These are phyloP conservation scores for Pythium angustatum DNA, from an alignment of 352 stramenopile species.

Conservation along the genomic window DNA sequence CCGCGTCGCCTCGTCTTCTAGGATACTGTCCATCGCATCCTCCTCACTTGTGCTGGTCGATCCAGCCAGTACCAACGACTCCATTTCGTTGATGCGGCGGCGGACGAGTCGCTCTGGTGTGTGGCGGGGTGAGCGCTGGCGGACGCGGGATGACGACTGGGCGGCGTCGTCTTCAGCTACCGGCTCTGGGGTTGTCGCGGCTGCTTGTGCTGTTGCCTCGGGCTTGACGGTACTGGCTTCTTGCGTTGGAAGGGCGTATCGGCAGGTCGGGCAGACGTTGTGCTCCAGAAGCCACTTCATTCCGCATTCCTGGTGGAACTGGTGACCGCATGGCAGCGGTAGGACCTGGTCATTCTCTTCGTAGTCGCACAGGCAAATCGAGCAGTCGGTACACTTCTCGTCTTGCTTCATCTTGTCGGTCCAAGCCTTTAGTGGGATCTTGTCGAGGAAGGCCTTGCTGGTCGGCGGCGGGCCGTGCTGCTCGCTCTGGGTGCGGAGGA, in stretches of 20 bases:
- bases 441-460: conserved; percentile 68
- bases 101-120: conserved; percentile 45
- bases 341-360: conserved; percentile 64
- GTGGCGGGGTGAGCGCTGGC: conserved; percentile 14
- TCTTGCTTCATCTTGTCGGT: conserved; percentile 36
- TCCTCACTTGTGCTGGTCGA: conserved; percentile 25
- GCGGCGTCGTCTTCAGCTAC: conserved; percentile 29
- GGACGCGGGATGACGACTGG: conserved; percentile 15
- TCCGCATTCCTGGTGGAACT: conserved; percentile 78
- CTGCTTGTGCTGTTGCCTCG: neutral
- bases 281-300: conserved; percentile 77
- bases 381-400: conserved; percentile 63
- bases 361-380: conserved; percentile 79
- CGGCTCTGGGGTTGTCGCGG: conserved; percentile 23
- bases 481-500: conserved; percentile 60
- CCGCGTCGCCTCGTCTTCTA: conserved; percentile 61
- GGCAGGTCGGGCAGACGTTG: conserved; percentile 80
- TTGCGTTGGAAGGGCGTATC: conserved; percentile 58
- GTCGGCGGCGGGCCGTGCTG: conserved; percentile 65
- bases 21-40: conserved; percentile 49
- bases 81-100: conserved; percentile 45
- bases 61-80: conserved; percentile 26
- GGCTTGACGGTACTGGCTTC: conserved; percentile 29
- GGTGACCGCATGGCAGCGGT: conserved; percentile 70
- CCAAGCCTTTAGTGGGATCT: conserved; percentile 66